A percentile compares a stretch with the other conserved stretches of the same genome.
Evolutionary conservation across 306 rosid species (phyloP).

Genomic region (Astragalus membranaceus): DNA sequence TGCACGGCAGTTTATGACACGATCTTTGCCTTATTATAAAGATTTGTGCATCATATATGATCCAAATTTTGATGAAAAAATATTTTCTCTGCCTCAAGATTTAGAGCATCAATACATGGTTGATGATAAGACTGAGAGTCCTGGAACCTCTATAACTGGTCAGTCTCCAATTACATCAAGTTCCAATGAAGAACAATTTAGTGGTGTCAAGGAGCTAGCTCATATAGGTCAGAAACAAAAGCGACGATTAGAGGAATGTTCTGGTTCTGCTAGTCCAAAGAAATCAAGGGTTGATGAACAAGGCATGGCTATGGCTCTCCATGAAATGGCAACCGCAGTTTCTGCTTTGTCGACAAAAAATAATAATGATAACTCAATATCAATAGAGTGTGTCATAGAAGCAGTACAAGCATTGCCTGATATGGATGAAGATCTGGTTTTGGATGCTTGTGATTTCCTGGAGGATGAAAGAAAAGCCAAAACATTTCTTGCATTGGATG

Average conservation of each 20-base stretch:
- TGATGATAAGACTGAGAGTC: conserved; percentile 14
- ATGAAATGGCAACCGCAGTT: conserved; percentile 57
- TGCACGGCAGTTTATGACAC: conserved; percentile 75
- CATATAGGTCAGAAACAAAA: conserved; percentile 35
- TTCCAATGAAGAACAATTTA: conserved; percentile 32
- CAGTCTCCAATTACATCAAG: conserved; percentile 39
- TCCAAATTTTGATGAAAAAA: conserved; percentile 40
- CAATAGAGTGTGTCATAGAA: conserved; percentile 52
- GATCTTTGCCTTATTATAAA: conserved; percentile 61
- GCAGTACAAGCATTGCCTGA: conserved; percentile 75
- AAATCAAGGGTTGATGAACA: conserved; percentile 34
- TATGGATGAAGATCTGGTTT: conserved; percentile 73
- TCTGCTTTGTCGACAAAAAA: conserved; percentile 42
- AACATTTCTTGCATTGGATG: conserved; percentile 63
- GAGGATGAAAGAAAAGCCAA: conserved; percentile 77
- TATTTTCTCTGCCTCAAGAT: conserved; percentile 31
- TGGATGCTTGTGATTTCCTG: conserved; percentile 71
- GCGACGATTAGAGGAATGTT: conserved; percentile 35
- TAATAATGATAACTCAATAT: conserved; percentile 33
- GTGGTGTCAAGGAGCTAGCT: conserved; percentile 24
- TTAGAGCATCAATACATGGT: conserved; percentile 34
- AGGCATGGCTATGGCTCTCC: conserved; percentile 51
- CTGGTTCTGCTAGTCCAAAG: conserved; percentile 32
- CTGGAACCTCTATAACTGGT: conserved; percentile 10
- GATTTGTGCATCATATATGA: conserved; percentile 62